A percentile compares a stretch with the other conserved stretches of the same genome.
These are phyloP conservation scores for Nannochloris sp. DNA, from an alignment of 139 green algal genomes.

Conservation along the genomic window DNA sequence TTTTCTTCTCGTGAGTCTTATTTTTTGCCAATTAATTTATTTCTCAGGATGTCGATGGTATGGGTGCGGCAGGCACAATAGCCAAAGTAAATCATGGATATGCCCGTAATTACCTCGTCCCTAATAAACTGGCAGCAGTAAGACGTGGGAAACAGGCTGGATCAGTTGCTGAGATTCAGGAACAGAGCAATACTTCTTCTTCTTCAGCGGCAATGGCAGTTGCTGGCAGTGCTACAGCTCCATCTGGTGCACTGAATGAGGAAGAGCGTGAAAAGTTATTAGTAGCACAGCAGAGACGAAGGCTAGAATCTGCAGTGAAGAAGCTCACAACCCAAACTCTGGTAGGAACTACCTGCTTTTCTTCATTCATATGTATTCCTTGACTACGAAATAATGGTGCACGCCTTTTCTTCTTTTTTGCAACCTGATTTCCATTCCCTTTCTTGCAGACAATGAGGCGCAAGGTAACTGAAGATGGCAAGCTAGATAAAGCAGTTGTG, in stretches of 20 bases:
- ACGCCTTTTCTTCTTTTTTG: neutral
- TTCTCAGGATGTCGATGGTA: conserved; percentile 19
- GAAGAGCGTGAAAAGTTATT: neutral
- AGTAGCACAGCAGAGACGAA: neutral
- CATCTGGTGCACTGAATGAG: neutral
- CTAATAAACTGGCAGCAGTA: conserved; percentile 5
- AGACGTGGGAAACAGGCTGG: neutral
- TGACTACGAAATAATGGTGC: no score
- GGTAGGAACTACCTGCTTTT: no score
- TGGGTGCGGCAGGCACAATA: conserved; percentile 8
- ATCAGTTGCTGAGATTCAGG: no score
- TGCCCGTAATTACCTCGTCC: conserved; percentile 25
- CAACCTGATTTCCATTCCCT: neutral
- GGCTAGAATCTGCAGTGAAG: neutral
- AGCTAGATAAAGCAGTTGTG: neutral
- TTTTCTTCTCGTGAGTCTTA: neutral
- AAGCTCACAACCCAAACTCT: neutral
- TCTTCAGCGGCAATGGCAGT: no score
- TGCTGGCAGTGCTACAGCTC: no score
- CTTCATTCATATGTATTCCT: no score
- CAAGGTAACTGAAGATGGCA: neutral
- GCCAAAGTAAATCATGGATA: conserved; percentile 13
- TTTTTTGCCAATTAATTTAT: neutral
- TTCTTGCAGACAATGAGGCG: neutral
- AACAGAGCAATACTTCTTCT: no score